Evolutionary conservation across 495 filamentous ascomycete genomes (phyloP).

Genomic region (Staphylotrichum tortipilum): DNA sequence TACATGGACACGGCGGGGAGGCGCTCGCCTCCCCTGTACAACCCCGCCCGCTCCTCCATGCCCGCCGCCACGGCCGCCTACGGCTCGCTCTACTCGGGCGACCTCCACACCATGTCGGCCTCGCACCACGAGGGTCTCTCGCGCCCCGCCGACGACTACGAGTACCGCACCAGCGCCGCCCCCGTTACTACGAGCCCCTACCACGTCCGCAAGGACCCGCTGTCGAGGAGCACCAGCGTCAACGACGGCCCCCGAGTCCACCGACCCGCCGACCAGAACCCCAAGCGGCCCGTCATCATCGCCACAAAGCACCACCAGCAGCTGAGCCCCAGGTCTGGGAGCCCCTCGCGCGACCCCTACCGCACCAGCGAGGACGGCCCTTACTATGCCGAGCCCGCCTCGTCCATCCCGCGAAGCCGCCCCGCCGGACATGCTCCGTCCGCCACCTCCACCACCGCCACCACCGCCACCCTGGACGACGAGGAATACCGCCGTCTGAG

Average conservation of each 20-base stretch:
- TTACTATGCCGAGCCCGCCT: conserved; percentile 44
- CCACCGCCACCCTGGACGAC: conserved; percentile 31
- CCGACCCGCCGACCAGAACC: conserved; percentile 29
- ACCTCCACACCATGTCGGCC: conserved; percentile 33
- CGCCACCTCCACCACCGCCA: conserved; percentile 24
- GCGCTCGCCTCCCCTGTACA: conserved; percentile 36
- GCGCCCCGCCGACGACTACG: conserved; percentile 25
- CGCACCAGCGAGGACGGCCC: conserved; percentile 40
- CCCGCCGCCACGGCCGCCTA: conserved; percentile 34
- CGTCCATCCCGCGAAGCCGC: conserved; percentile 35
- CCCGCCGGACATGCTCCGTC: conserved; percentile 15
- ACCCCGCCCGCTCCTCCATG: conserved; percentile 41
- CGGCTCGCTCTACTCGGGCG: conserved; percentile 33
- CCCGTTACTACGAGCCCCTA: conserved; percentile 38
- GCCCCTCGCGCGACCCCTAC: conserved; percentile 41
- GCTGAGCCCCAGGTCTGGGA: conserved; percentile 25
- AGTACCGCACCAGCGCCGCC: conserved; percentile 22
- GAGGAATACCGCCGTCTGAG: conserved; percentile 38
- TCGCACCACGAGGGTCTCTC: conserved; percentile 30
- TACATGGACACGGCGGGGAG: conserved; percentile 27
- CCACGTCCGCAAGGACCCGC: conserved; percentile 39
- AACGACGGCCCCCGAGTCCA: conserved; percentile 29
- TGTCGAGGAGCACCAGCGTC: conserved; percentile 32
- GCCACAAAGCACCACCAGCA: conserved; percentile 31
- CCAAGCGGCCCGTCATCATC: conserved; percentile 40